phyloP scores from a whole-genome alignment of 208 protist species.

The Porcisia hertigi region DNA sequence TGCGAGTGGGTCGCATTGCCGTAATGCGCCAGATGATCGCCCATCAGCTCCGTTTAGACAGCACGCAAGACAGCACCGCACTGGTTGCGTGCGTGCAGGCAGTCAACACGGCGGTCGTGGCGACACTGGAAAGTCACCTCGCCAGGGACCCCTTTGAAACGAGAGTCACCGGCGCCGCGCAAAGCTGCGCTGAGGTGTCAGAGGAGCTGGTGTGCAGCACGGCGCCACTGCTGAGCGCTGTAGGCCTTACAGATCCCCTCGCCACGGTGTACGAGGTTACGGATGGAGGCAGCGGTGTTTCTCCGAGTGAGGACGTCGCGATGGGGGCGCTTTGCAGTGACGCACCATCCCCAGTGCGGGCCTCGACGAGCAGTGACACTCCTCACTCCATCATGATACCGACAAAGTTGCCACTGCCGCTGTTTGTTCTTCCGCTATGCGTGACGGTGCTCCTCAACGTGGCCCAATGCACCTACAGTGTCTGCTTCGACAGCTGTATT shows the following conservation, averaged over 20 bases:
- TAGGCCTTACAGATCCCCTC: slow-evolving; percentile 21
- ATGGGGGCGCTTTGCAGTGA: background rate
- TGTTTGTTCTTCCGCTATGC: slow-evolving; percentile 83
- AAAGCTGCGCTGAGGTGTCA: slow-evolving; percentile 17
- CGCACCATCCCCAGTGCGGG: background rate
- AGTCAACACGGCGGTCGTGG: slow-evolving; percentile 88
- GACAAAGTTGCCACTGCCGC: slow-evolving; percentile 43
- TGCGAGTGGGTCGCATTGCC: slow-evolving; percentile 69
- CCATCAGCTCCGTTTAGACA: slow-evolving; percentile 82
- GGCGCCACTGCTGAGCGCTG: slow-evolving; percentile 16
- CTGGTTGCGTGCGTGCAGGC: slow-evolving; percentile 77
- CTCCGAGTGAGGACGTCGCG: background rate
- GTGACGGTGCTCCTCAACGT: slow-evolving; percentile 69
- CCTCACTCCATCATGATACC: slow-evolving; percentile 29
- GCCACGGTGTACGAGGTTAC: slow-evolving; percentile 18
- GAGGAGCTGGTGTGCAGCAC: slow-evolving; percentile 20
- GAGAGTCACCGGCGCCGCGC: background rate
- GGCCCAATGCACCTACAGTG: slow-evolving; percentile 63
- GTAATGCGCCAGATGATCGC: slow-evolving; percentile 91
- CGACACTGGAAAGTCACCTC: slow-evolving; percentile 73
- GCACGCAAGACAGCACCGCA: slow-evolving; percentile 83
- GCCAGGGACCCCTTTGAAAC: slow-evolving; percentile 1
- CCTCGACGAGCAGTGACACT: background rate
- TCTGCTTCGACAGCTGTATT: slow-evolving; percentile 49
- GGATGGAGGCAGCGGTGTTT: background rate